A percentile compares a stretch with the other conserved stretches of the same genome.
phyloP scores from a whole-genome alignment of 139 green algal genomes.

The Chlorella vulgaris region DNA sequence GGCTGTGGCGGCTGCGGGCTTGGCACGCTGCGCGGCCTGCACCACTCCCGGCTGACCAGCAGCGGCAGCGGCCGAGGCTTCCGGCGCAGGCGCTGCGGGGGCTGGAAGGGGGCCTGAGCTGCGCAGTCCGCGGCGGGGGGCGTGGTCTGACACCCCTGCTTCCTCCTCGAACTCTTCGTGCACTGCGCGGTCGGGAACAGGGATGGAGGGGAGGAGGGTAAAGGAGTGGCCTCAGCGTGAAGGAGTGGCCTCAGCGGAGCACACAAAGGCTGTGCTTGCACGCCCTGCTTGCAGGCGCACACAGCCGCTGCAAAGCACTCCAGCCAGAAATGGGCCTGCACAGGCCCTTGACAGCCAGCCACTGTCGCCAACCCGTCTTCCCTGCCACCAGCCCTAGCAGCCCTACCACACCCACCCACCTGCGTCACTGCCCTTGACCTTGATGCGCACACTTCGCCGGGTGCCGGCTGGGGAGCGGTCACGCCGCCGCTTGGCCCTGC shows the following conservation, averaged over 20 bases:
- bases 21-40: too few relatives aligned
- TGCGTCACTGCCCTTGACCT: slow-evolving; percentile 10
- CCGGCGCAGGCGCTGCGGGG: background rate
- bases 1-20: too few relatives aligned
- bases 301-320: background rate
- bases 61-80: background rate
- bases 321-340: background rate
- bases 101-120: background rate
- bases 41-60: too few relatives aligned
- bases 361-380: background rate
- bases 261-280: background rate
- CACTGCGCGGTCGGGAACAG: background rate
- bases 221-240: too few relatives aligned
- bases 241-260: too few relatives aligned
- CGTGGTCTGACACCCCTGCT: background rate
- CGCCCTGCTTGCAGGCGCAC: background rate
- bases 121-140: slow-evolving; percentile 19
- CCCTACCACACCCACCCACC: too few relatives aligned
- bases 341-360: background rate
- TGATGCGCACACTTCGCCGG: slow-evolving; percentile 23
- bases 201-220: background rate
- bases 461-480: slow-evolving; percentile 3
- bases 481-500: slow-evolving; percentile 17
- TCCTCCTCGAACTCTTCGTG: background rate
- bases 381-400: background rate